Base-by-base conservation (phyloP, 371 early-diverging fungal species). In the Mortierella sp. region DNA sequence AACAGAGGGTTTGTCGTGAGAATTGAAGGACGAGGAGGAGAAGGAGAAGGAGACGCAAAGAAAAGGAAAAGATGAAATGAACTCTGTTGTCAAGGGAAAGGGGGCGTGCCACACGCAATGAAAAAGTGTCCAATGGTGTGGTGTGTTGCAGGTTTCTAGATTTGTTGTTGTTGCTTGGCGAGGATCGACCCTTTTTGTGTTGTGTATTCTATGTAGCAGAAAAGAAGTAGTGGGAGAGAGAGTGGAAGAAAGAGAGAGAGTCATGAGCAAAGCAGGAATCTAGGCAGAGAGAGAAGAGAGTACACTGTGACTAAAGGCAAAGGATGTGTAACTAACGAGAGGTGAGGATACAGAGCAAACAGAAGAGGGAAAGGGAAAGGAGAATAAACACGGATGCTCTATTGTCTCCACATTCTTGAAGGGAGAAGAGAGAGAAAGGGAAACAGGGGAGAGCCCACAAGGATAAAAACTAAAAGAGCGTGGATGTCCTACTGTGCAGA, bases 311-410 rank as follows among this genome's bases (percentile, higher is more conserved):
- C 44, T n/a, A 40, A 40, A 40, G 43, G 6, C 43, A 48, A 61
- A 44, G 53, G 51, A 48, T 50, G 50, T 19, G 48, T 26, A 59
- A 26, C 19, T 67, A 16, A 67, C 46, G 28, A 48, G 46, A 31
- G 59, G 34, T 16, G 40, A 74, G 28, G 50, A 69, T 48, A 43
- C 64, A 46, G 37, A 46, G 37, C 34, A 28, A 40, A 40, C 2
- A 70, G n/a, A 40, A 28, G 69, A 71, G 46, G 44, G n/a, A 67
- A 73, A 19, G 11, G 34, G 69, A 44, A 71, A 59, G 46, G 24
- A 59, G 43, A 64, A 19, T 59, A 55, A 77, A 44, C 61, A 77
- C 64, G 77, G 61, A 77, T 77, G 50, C 53, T 59, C 53, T 19
- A 61, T 61, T 51, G 40, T 37, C 67, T 67, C 67, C 67, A 67